These are phyloP conservation scores for Margaritispora aquatica DNA, from an alignment of 495 filamentous ascomycete species.

Conservation along the genomic window DNA sequence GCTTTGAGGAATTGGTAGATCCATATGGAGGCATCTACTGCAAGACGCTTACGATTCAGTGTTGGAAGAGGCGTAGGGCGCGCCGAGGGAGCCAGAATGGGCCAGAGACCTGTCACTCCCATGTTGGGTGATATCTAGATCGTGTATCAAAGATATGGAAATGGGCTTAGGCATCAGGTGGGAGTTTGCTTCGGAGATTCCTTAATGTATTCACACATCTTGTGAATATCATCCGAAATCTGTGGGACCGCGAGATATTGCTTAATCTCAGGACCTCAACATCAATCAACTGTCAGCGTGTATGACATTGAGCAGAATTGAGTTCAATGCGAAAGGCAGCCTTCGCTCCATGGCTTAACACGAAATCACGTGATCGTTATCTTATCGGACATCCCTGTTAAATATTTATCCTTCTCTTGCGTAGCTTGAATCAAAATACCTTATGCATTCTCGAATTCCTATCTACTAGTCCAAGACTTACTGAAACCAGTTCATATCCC, in stretches of 20 bases:
- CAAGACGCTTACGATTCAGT: slow-evolving; percentile 88
- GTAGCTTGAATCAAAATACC: too few species aligned
- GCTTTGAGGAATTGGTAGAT: slow-evolving; percentile 99
- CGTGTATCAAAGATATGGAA: too few species aligned
- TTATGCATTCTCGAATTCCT: too few species aligned
- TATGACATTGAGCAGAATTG: too few species aligned
- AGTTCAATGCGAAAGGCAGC: too few species aligned
- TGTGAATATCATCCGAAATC: not conserved
- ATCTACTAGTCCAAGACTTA: too few species aligned
- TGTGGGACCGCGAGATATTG: too few species aligned
- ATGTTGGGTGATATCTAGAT: slow-evolving; percentile 38
- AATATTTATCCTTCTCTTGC: not conserved
- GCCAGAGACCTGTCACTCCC: slow-evolving; percentile 98
- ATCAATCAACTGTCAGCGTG: too few species aligned
- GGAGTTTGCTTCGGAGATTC: not conserved
- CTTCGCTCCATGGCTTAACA: not conserved
- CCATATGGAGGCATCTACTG: slow-evolving; percentile 98
- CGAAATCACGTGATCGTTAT: slow-evolving; percentile 9
- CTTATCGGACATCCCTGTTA: slow-evolving; percentile 1
- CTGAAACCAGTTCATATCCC: too few species aligned
- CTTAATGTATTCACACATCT: not conserved
- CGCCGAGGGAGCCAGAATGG: slow-evolving; percentile 85
- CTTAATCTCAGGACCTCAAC: too few species aligned
- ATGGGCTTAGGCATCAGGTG: too few species aligned
- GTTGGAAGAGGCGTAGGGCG: slow-evolving; percentile 90